Base-by-base conservation (phyloP, 1,284 basidiomycete species). In the Pseudomicrostroma phylloplanum region DNA sequence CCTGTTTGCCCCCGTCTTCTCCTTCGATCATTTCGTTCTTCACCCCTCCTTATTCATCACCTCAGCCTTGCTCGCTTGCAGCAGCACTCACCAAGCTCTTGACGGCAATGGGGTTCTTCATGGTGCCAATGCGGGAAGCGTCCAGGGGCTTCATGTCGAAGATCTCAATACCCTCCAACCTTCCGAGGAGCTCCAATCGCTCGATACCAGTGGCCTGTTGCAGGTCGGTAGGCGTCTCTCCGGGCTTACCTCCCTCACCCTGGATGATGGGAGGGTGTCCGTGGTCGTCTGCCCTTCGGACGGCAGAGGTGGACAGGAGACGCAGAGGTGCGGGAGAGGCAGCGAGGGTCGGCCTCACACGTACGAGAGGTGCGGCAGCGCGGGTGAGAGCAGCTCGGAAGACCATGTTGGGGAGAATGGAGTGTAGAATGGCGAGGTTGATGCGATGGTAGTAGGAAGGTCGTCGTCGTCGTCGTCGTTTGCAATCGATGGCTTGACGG, bases 171-270 rank as follows among this genome's bases (percentile, higher is more conserved):
- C 92, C 93, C 82, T 92, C 86, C 77, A 92, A 83, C 71, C 90
- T 88, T 77, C 90, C 91, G 64, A 96, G 82, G 58, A 96, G 83
- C 83, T 98, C 91, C 79, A 93, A 87, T 81, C 94, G 90, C 82
- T 96, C 93, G 65, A 96, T 84, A 87, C 94, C 93, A 70, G 94
- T 98, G 36, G 93, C 86, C 83, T 98, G 94, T 73, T 90, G 84
- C 77, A 89, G 84, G 82, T 91, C 89, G 66, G 88, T 89, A 63
- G 91, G 87, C 66, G 91, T 85, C 67, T 87, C 84, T 69, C 91
- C 91, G 13, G 86, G 62, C 81, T 90, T 87, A 72, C 85, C 86
- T 77, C 81, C 91, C 86, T 71, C 84, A 73, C 91, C 91, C 72
- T 84, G 88, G 69, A 91, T 82, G 67, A 86, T 82, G 62, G 89